Base-by-base conservation (phyloP, 1,284 basidiomycete genomes). In the Ganoderma lingzhi region DNA sequence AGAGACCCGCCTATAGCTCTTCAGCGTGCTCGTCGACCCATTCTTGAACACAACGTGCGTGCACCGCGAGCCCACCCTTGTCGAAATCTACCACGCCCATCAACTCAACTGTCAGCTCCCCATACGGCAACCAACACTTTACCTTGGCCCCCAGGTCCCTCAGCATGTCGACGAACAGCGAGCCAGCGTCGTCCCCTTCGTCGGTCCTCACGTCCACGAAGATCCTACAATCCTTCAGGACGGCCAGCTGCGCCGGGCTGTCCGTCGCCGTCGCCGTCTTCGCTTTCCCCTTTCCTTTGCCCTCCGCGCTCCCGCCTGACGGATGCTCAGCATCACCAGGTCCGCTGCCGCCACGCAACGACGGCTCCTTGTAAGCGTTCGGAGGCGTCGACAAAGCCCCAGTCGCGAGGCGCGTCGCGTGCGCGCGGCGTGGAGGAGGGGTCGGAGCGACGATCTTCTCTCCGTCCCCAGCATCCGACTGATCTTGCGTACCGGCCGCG, bases 11-110 rank as follows among this genome's bases (percentile, higher is more conserved):
- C 89, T 84, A 77, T 93, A 96, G 70, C 90, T 90, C 35, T 87
- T 87, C 28, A 96, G 77, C 0, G 96, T 98, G 63, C 92, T 91
- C 73, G 89, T 87, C 63, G 90, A 81, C 1, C 96, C 96, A 68
- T 94, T 93, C 84, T 97, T 98, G 82, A 89, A 98, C 19, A 98
- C 88, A 69, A 98, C 90, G 79, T 98, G 96, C 0, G 96, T 97
- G 75, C 93, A 93, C 5, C 87, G 91, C 81, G 92, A 87, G n/a
- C 90, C 90, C 2, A 91, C 87, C 30, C 89, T 84, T 44, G 83
- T 81, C 72, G 91, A 80, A 35, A 91, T 85, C 91, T 93, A 71
- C 37, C 15, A 68, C 19, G 67, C 35, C 73, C 75, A 35, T 44
- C 23, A 62, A 15, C 3, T 58, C 44, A 35, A 35, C 35, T 8